Conservation (phyloP, 306 rosid species). For the Ormosia semicastrata region DNA sequence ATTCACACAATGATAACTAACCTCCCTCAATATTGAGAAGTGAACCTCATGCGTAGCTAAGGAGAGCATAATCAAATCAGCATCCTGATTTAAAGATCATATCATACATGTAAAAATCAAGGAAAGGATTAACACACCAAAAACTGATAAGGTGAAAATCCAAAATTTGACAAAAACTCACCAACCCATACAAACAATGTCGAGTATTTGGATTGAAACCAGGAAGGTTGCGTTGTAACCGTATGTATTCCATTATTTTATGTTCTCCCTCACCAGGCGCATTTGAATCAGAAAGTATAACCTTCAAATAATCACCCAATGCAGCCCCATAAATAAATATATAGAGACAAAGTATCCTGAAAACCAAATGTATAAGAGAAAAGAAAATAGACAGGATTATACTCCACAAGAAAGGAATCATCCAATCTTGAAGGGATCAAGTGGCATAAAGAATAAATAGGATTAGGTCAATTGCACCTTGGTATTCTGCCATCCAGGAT, state of each 20-base stretch:
- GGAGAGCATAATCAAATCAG: conserved; percentile 88
- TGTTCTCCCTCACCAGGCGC: conserved; percentile 83
- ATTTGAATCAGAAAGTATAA: conserved; percentile 82
- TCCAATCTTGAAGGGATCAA: conserved; percentile 49
- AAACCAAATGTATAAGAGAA: conserved; percentile 49
- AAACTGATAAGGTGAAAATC: background rate
- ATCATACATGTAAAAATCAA: background rate
- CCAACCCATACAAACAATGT: conserved; percentile 82
- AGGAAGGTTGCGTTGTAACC: conserved; percentile 59
- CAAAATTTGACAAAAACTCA: conserved; percentile 39
- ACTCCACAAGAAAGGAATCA: conserved; percentile 53
- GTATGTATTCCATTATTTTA: conserved; percentile 72
- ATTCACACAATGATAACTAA: conserved; percentile 38
- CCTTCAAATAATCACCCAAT: conserved; percentile 76
- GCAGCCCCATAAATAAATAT: conserved; percentile 63
- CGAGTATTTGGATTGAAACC: conserved; percentile 71
- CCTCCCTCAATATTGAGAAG: conserved; percentile 93
- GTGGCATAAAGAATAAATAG: conserved; percentile 21
- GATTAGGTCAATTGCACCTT: conserved; percentile 54
- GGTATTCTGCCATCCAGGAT: conserved; percentile 61
- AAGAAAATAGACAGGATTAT: conserved; percentile 51
- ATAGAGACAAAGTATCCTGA: conserved; percentile 67
- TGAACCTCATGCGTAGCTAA: conserved; percentile 92
- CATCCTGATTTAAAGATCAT: conserved; percentile 59
- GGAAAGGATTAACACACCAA: background rate